Conservation (phyloP, 2,329 filamentous ascomycete species). For the Colletotrichum truncatum region DNA sequence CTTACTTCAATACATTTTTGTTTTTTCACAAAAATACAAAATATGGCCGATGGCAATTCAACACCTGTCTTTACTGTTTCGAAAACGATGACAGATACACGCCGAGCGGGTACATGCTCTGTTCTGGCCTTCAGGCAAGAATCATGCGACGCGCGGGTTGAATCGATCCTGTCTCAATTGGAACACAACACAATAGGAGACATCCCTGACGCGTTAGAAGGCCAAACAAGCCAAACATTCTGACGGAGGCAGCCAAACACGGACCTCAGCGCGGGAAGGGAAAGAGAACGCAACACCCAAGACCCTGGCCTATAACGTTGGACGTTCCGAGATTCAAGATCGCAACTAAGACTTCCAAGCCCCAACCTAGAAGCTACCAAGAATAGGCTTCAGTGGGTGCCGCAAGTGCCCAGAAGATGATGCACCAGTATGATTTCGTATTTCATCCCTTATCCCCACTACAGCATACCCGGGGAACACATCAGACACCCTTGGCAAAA, state of each 20-base stretch:
- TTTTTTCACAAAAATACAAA: too few relatives aligned
- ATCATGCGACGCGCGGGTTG: background rate
- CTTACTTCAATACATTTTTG: too few relatives aligned
- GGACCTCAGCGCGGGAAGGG: background rate
- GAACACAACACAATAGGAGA: background rate
- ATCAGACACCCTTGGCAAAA: conserved; percentile 27
- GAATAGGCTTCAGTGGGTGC: conserved; percentile 3
- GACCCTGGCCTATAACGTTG: background rate
- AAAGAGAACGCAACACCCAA: background rate
- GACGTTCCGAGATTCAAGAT: background rate
- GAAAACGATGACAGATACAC: conserved; percentile 6
- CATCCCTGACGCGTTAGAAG: background rate
- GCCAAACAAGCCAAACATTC: background rate
- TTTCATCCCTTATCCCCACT: too few relatives aligned
- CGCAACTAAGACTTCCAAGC: background rate
- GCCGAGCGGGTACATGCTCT: too few relatives aligned
- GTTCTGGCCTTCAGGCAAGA: conserved; percentile 1
- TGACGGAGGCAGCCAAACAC: conserved; percentile 18
- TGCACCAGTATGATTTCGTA: background rate
- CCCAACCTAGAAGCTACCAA: background rate
- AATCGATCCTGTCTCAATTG: background rate
- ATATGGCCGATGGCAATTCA: too few relatives aligned
- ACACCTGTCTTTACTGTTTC: too few relatives aligned
- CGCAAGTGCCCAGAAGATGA: background rate
- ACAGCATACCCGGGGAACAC: background rate